Base-by-base conservation (phyloP, 768 basidiomycete genomes). In the Macrolepiota dolichaula region DNA sequence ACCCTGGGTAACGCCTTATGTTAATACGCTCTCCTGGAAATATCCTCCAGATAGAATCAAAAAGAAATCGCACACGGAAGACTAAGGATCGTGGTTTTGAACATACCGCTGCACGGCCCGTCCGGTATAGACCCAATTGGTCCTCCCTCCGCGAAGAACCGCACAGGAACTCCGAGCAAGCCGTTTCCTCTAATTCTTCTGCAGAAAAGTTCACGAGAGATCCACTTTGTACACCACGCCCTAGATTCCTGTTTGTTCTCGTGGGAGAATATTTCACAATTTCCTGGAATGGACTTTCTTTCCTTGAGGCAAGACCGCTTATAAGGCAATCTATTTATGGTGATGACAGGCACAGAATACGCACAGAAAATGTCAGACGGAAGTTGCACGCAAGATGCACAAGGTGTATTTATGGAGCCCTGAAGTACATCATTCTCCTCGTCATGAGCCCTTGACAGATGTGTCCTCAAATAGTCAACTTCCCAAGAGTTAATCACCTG, bases 401-500 rank as follows among this genome's bases (percentile, higher is more conserved):
- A 19, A 25, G 38, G 29, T 7, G 32, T 37, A 29, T 11, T 59
- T 59, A 12, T 59, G 27, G 57, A 40, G 40, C 2, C 19, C 42
- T 36, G 46, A 35, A n/a, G 4, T 36, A 44, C 25, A 19, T 22
- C 42, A 38, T 44, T 22, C 12, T 17, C 22, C 38, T 35, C 46
- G 36, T 51, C 37, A 40, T 59, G 37, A 17, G 29, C 37, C 17
- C 24, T 54, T 29, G 37, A 5, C 37, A 19, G 37, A 15, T 13
- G 4, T 29, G 17, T 24, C 52, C 24, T 19, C 38, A 29, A 25
- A n/a, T n/a, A 27, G 27, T n/a, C 49, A 1, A 12, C 22, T 59
- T 59, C 57, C 57, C 50, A 59, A 42, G 50, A n/a, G 15, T 12
- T 9, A 42, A 50, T 59, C 57, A 59, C 37, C 50, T 59, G 57